Percentiles rank a stretch among this genome's conserved stretches.
phyloP scores from a whole-genome alignment of 768 basidiomycete genomes.

The Pisolithus orientalis region DNA sequence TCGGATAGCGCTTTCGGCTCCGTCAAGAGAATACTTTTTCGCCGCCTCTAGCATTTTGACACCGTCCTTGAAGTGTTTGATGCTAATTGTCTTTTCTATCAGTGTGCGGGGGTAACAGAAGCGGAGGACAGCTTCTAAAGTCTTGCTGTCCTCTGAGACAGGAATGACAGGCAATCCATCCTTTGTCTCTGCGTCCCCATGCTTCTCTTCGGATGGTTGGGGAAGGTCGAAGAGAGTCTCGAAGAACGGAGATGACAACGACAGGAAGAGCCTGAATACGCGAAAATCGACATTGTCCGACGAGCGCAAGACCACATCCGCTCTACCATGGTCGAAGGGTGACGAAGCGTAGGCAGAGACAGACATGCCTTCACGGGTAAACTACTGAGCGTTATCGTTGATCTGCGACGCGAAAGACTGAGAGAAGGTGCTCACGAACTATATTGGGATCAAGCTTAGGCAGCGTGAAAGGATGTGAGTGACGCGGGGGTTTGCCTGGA shows the following conservation, averaged over 20 bases:
- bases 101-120: slow-evolving; percentile 23
- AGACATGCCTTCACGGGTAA: not conserved
- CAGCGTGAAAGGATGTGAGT: no score
- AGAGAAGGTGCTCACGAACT: no score
- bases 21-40: slow-evolving; percentile 11
- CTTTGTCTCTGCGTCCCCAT: slow-evolving; percentile 5
- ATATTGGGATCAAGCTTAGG: no score
- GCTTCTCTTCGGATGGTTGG: slow-evolving; percentile 10
- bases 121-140: slow-evolving; percentile 19
- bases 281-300: slow-evolving; percentile 26
- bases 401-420: no score
- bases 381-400: no score
- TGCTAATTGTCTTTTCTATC: slow-evolving; percentile 10
- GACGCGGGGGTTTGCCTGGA: no score
- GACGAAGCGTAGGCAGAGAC: slow-evolving; percentile 4
- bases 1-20: slow-evolving; percentile 12
- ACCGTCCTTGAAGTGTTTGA: not conserved
- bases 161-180: slow-evolving; percentile 17
- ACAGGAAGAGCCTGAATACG: slow-evolving; percentile 28
- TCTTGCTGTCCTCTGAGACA: slow-evolving; percentile 15
- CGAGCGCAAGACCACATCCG: slow-evolving; percentile 20
- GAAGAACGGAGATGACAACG: slow-evolving; percentile 32
- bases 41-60: slow-evolving; percentile 10
- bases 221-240: slow-evolving; percentile 25
- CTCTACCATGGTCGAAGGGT: slow-evolving; percentile 19